A percentile compares a stretch with the other conserved stretches of the same genome.
Evolutionary conservation across 2,329 filamentous ascomycete species (phyloP).

Genomic region (Phialophora chinensis): DNA sequence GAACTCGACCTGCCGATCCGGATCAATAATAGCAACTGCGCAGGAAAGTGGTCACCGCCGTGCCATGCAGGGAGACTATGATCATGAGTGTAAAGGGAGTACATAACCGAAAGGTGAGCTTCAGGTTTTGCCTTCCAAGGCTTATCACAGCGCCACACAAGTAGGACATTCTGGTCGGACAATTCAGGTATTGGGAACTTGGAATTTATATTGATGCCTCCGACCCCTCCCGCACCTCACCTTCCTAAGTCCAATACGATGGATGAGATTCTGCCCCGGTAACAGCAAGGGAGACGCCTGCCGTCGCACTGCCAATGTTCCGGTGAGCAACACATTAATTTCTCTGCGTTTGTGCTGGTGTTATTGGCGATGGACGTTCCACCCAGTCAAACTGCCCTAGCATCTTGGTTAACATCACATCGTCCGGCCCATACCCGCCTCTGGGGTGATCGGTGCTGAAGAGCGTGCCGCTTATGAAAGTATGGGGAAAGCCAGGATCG

Average conservation of each 20-base stretch:
- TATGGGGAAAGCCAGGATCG: constrained; percentile 61
- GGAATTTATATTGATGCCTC: not conserved
- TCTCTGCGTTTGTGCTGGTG: not conserved
- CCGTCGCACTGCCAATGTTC: not conserved
- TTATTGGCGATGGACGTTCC: not conserved
- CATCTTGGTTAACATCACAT: constrained; percentile 1
- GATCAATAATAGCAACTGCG: not conserved
- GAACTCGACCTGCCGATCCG: too few species aligned
- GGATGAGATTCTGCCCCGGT: not conserved
- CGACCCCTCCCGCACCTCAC: not conserved
- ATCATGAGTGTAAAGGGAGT: not conserved
- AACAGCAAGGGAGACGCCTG: not conserved
- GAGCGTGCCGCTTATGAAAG: not conserved
- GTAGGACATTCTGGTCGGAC: not conserved
- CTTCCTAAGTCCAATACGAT: not conserved
- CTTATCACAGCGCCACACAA: not conserved
- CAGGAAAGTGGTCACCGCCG: too few species aligned
- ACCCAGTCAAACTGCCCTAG: constrained; percentile 4
- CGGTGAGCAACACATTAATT: not conserved
- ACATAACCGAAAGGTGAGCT: not conserved
- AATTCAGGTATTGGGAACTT: not conserved
- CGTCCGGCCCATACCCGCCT: constrained; percentile 5
- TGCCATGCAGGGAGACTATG: not conserved
- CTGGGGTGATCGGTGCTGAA: not conserved
- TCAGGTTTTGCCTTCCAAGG: not conserved